These are phyloP conservation scores for Diaporthe amygdali DNA, from an alignment of 2,329 filamentous ascomycete genomes.

Conservation along the genomic window DNA sequence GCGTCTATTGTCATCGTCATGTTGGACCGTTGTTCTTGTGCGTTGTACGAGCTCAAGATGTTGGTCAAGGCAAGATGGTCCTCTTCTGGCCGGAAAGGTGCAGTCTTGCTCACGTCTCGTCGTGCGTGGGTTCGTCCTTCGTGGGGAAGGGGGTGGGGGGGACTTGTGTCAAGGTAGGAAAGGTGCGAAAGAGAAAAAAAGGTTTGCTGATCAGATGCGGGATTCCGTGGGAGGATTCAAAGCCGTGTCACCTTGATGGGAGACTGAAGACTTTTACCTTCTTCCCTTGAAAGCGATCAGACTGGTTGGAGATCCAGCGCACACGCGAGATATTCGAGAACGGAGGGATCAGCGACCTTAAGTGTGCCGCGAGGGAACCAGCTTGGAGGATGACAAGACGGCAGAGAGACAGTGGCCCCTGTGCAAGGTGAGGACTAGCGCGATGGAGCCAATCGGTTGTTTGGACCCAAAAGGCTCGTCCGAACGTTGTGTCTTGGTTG, in stretches of 20 bases:
- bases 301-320: slow-evolving; percentile 41
- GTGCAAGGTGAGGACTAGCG: slow-evolving; percentile 38
- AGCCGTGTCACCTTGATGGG: slow-evolving; percentile 43
- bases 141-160: not conserved
- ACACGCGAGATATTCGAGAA: slow-evolving; percentile 34
- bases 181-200: slow-evolving; percentile 25
- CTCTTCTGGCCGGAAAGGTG: slow-evolving; percentile 23
- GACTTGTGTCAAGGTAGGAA: slow-evolving; percentile 17
- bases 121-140: slow-evolving; percentile 22
- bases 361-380: slow-evolving; percentile 22
- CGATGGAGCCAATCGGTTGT: slow-evolving; percentile 43
- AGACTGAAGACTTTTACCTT: slow-evolving; percentile 30
- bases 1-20: slow-evolving; percentile 98
- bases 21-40: slow-evolving; percentile 42
- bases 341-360: slow-evolving; percentile 28
- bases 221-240: slow-evolving; percentile 49
- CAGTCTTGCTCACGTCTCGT: slow-evolving; percentile 34
- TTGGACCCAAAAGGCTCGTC: slow-evolving; percentile 43
- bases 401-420: slow-evolving; percentile 26
- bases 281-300: slow-evolving; percentile 13
- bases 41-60: slow-evolving; percentile 25
- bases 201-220: slow-evolving; percentile 59
- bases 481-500: slow-evolving; percentile 46
- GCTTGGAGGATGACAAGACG: slow-evolving; percentile 19
- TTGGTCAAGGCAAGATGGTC: slow-evolving; percentile 21